phyloP scores from a whole-genome alignment of 768 basidiomycete species.

The Boletus edulis region DNA sequence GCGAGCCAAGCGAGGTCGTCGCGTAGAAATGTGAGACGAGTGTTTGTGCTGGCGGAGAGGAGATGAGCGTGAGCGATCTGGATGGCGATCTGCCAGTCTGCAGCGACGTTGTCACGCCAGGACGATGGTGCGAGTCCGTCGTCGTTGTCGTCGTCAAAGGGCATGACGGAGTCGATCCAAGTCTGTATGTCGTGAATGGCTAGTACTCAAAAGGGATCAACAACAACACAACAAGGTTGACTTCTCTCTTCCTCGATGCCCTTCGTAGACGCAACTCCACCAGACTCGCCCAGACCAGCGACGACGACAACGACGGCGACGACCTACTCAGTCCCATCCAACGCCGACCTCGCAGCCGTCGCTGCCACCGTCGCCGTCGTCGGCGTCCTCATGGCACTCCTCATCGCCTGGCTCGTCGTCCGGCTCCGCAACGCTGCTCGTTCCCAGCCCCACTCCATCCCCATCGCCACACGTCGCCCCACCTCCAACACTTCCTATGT shows the following conservation, averaged over 20 bases:
- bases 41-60: conserved; percentile 51
- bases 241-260: background rate
- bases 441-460: background rate
- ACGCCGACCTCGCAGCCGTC: conserved; percentile 20
- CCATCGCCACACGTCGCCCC: conserved; percentile 1
- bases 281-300: background rate
- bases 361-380: conserved; percentile 26
- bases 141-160: conserved; percentile 15
- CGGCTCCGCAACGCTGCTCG: conserved; percentile 20
- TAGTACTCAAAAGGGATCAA: background rate
- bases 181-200: background rate
- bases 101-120: conserved; percentile 57
- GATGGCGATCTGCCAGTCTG: conserved; percentile 55
- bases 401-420: conserved; percentile 26
- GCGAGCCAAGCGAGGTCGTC: conserved; percentile 60
- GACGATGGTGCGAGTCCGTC: background rate
- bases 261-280: background rate
- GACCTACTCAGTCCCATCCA: conserved; percentile 13
- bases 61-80: conserved; percentile 51
- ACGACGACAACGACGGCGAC: background rate
- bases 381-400: conserved; percentile 22
- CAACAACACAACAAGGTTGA: background rate
- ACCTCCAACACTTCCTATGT: conserved; percentile 8
- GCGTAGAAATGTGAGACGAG: conserved; percentile 54
- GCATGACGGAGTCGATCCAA: background rate